Conservation (phyloP, 2,329 filamentous ascomycete species). For the Fusarium tricinctum region DNA sequence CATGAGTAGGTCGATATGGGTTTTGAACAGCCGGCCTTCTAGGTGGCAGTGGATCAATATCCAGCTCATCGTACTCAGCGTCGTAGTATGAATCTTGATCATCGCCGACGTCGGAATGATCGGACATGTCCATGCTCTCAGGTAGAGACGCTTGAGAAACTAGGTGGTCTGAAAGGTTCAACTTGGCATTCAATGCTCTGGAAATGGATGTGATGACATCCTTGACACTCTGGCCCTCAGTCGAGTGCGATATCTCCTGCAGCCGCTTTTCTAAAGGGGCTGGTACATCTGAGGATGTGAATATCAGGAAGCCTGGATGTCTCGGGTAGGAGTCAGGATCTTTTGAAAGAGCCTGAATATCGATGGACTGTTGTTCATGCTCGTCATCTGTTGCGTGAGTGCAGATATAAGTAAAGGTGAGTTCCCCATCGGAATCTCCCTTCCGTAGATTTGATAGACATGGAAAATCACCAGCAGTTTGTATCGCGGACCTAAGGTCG, state of each 20-base stretch:
- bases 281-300: slow-evolving; percentile 56
- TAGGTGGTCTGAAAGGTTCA: slow-evolving; percentile 7
- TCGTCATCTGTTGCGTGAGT: slow-evolving; percentile 56
- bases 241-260: slow-evolving; percentile 54
- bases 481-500: slow-evolving; percentile 63
- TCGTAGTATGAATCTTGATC: slow-evolving; percentile 30
- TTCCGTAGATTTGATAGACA: slow-evolving; percentile 68
- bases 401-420: slow-evolving; percentile 74
- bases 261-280: slow-evolving; percentile 61
- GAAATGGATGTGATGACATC: slow-evolving; percentile 39
- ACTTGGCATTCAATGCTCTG: slow-evolving; percentile 24
- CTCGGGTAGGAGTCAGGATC: slow-evolving; percentile 57
- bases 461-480: slow-evolving; percentile 55
- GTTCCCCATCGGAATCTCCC: slow-evolving; percentile 79
- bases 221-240: slow-evolving; percentile 51
- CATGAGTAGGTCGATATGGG: not conserved
- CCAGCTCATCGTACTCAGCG: slow-evolving; percentile 35
- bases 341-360: slow-evolving; percentile 57
- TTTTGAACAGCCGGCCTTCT: not conserved
- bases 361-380: slow-evolving; percentile 48
- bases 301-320: slow-evolving; percentile 59
- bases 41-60: slow-evolving; percentile 31
- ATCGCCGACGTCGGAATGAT: slow-evolving; percentile 27
- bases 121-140: not conserved
- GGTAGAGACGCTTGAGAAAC: not conserved